phyloP scores from a whole-genome alignment of 148 eudicot genomes.

The Camellia lanceoleosa region DNA sequence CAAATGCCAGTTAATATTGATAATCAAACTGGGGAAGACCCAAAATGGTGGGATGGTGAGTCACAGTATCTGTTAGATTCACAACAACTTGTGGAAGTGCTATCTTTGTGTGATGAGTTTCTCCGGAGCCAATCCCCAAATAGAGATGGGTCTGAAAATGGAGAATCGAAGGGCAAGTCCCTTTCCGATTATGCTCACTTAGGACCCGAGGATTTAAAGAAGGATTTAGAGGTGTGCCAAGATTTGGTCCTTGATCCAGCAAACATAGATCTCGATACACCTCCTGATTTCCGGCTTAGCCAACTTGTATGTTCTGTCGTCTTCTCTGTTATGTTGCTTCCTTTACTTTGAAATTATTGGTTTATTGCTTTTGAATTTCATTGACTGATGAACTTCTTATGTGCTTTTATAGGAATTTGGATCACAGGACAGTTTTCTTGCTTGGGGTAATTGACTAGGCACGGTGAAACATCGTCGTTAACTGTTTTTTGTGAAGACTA shows the following conservation, averaged over 20 bases:
- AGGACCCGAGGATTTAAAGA: slow-evolving; percentile 67
- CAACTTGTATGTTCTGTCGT: slow-evolving; percentile 59
- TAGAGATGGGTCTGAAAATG: slow-evolving; percentile 33
- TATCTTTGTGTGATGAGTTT: slow-evolving; percentile 72
- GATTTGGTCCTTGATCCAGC: slow-evolving; percentile 53
- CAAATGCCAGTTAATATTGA: slow-evolving; percentile 26
- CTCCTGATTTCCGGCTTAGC: slow-evolving; percentile 84
- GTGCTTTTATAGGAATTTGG: slow-evolving; percentile 57
- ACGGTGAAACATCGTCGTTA: not conserved
- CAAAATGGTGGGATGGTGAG: slow-evolving; percentile 66
- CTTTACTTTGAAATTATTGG: not conserved
- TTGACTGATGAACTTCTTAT: slow-evolving; percentile 3
- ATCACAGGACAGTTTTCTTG: slow-evolving; percentile 77
- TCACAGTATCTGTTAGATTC: slow-evolving; percentile 65
- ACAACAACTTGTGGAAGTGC: slow-evolving; percentile 81
- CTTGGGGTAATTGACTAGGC: slow-evolving; percentile 54
- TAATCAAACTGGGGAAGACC: slow-evolving; percentile 42
- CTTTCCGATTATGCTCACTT: slow-evolving; percentile 62
- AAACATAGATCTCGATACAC: slow-evolving; percentile 60
- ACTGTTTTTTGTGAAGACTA: not conserved
- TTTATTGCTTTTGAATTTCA: not conserved
- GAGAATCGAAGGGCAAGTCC: slow-evolving; percentile 33
- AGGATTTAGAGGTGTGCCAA: slow-evolving; percentile 72
- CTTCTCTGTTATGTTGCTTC: not conserved
- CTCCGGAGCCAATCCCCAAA: slow-evolving; percentile 68